Evolutionary conservation across 2,329 filamentous ascomycete genomes (phyloP), one percentile per base, ranked within the genome.

Genomic region (Colletotrichum sp.): DNA sequence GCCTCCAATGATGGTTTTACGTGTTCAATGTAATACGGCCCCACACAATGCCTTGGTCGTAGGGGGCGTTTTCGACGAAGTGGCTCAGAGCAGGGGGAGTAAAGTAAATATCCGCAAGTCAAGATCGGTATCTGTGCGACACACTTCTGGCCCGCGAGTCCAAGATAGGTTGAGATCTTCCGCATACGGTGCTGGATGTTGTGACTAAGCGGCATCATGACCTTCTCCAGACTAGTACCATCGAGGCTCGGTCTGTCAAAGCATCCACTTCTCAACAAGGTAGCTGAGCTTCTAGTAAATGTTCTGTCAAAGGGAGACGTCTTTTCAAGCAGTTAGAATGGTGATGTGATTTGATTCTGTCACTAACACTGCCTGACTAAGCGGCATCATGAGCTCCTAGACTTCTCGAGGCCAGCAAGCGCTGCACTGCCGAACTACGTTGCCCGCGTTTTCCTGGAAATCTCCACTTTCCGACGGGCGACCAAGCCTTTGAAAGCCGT

Each of bases 251-350:
- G 16, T 43, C 5, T n/a, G 3, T 10, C 38, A 2, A n/a, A 43
- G 18, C 38, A 43, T 43, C 38, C 38, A 43, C 38, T 43, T 43
- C 38, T n/a, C 1, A n/a, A 2, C 38, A 43, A 0, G 38, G 38
- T 3, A 5, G 8, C 0, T 3, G 18, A 2, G 38, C 38, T 43
- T 43, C 5, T 43, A 6, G 2, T 10, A 10, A 43, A 18, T 1
- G 1, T 0, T 38, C 0, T 38, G 36, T 0, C 16, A 18, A 9
- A 43, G 8, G 5, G 3, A 43, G 36, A 0, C 8, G 36, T 10
- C 36, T 43, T 1, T 43, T 3, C 1, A 10, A 43, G 1, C 36
- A 3, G 1, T 10, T 0, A 18, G 6, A 18, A 43, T 0, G 8
- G 3, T 43, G 16, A 18, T 43, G 16, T 0, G 1, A 10, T n/a